These are phyloP conservation scores for Penicillium sclerotiorum DNA, from an alignment of 2,329 filamentous ascomycete species.

Conservation along the genomic window DNA sequence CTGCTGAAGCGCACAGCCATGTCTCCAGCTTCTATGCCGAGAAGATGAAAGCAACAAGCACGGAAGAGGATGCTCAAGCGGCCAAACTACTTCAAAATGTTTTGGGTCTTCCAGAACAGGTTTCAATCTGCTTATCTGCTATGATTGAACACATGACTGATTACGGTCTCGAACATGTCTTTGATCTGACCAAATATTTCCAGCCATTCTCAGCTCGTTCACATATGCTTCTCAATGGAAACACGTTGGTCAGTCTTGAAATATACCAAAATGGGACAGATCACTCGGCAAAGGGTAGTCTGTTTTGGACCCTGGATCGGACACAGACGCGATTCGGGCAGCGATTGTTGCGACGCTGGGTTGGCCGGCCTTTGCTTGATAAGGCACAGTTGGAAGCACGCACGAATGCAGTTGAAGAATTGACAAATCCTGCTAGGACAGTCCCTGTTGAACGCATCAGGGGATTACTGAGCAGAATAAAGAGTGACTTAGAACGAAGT, in stretches of 20 bases:
- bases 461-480: conserved; percentile 69
- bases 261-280: conserved; percentile 96
- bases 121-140: conserved; percentile 88
- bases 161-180: conserved; percentile 92
- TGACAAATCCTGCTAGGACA: conserved; percentile 69
- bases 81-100: conserved; percentile 80
- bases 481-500: conserved; percentile 85
- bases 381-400: conserved; percentile 73
- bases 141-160: conserved; percentile 94
- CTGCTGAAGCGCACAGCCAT: conserved; percentile 81
- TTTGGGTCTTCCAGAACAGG: conserved; percentile 77
- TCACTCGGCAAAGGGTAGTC: conserved; percentile 77
- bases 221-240: conserved; percentile 95
- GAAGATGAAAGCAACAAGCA: conserved; percentile 68
- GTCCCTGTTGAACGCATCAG: conserved; percentile 73
- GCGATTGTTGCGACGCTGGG: conserved; percentile 88
- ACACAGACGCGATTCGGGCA: conserved; percentile 89
- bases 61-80: conserved; percentile 58
- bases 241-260: conserved; percentile 89
- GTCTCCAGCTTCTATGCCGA: conserved; percentile 91
- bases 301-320: conserved; percentile 95
- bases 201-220: conserved; percentile 91
- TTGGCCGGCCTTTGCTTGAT: conserved; percentile 85
- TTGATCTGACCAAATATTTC: conserved; percentile 95
- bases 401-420: conserved; percentile 81